Percentiles rank a stretch among this genome's conserved stretches.
Evolutionary conservation across 2,329 filamentous ascomycete species (phyloP).

Genomic region (Aurifilum marmelostoma): DNA sequence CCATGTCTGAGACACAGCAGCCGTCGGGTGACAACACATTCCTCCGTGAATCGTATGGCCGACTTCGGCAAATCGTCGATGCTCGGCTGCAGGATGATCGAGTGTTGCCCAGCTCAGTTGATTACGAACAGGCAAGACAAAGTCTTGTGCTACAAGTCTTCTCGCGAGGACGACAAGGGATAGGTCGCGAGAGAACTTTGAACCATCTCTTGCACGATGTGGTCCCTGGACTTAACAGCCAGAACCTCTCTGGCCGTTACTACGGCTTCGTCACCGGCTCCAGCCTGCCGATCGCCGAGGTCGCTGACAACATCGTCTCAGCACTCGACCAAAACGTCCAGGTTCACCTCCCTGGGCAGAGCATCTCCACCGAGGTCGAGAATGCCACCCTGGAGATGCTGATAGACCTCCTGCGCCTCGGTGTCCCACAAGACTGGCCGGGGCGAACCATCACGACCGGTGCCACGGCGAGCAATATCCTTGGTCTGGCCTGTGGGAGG

Average conservation of each 20-base stretch:
- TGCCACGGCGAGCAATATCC: slow-evolving; percentile 77
- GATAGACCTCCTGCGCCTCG: slow-evolving; percentile 66
- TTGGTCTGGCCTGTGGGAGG: slow-evolving; percentile 69
- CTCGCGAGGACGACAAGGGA: background rate
- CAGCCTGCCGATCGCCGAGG: slow-evolving; percentile 74
- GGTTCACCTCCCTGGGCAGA: slow-evolving; percentile 79
- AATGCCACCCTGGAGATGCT: slow-evolving; percentile 72
- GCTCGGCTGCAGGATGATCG: background rate
- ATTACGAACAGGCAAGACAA: background rate
- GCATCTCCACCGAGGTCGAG: slow-evolving; percentile 76
- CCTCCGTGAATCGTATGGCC: background rate
- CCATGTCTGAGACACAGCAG: background rate
- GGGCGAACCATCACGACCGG: slow-evolving; percentile 61
- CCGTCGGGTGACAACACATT: background rate
- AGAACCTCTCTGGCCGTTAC: slow-evolving; percentile 69
- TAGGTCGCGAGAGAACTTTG: slow-evolving; percentile 39
- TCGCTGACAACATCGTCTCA: slow-evolving; percentile 84
- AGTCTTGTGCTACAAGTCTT: background rate
- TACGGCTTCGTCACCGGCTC: slow-evolving; percentile 91
- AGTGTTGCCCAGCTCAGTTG: background rate
- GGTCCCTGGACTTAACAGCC: slow-evolving; percentile 66
- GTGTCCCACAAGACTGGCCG: slow-evolving; percentile 64
- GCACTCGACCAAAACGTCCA: slow-evolving; percentile 81
- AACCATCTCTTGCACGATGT: slow-evolving; percentile 51
- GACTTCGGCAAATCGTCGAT: background rate